phyloP scores from a whole-genome alignment of 805 yeast genomes.

The Starmerella floricola region DNA sequence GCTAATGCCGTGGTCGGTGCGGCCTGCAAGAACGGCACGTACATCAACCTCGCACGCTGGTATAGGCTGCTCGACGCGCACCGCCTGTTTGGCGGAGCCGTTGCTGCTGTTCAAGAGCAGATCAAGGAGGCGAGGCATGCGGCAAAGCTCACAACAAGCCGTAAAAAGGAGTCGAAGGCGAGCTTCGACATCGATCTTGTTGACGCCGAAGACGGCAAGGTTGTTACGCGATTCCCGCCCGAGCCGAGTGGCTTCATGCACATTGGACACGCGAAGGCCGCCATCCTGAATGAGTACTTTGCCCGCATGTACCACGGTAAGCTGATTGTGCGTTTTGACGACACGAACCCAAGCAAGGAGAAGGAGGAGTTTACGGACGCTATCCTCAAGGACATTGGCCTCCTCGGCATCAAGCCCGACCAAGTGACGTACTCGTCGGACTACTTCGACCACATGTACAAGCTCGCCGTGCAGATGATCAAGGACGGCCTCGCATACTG shows the following conservation, averaged over 20 bases:
- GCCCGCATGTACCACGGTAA: slow-evolving; percentile 94
- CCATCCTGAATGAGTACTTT: slow-evolving; percentile 88
- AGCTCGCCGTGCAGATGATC: slow-evolving; percentile 71
- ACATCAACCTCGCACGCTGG: slow-evolving; percentile 87
- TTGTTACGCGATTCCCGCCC: slow-evolving; percentile 98
- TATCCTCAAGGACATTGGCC: slow-evolving; percentile 78
- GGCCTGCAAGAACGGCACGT: slow-evolving; percentile 70
- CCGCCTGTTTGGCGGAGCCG: slow-evolving; percentile 50
- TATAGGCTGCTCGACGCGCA: slow-evolving; percentile 63
- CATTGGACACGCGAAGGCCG: slow-evolving; percentile 99
- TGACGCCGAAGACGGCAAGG: slow-evolving; percentile 86
- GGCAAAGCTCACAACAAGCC: slow-evolving; percentile 54
- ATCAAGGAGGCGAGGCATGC: slow-evolving; percentile 62
- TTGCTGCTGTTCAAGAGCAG: slow-evolving; percentile 54
- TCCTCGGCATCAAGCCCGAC: slow-evolving; percentile 91
- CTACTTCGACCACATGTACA: slow-evolving; percentile 86
- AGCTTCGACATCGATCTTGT: slow-evolving; percentile 86
- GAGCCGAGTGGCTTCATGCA: slow-evolving; percentile 99
- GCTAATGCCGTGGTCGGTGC: slow-evolving; percentile 90
- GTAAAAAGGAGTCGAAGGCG: slow-evolving; percentile 76
- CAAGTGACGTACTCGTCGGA: slow-evolving; percentile 78
- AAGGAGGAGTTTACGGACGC: slow-evolving; percentile 89
- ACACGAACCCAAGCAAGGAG: slow-evolving; percentile 96
- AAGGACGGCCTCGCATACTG: slow-evolving; percentile 94
- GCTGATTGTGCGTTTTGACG: slow-evolving; percentile 92